Conservation (phyloP, 139 green algal genomes). For the Chlorella sp. region DNA sequence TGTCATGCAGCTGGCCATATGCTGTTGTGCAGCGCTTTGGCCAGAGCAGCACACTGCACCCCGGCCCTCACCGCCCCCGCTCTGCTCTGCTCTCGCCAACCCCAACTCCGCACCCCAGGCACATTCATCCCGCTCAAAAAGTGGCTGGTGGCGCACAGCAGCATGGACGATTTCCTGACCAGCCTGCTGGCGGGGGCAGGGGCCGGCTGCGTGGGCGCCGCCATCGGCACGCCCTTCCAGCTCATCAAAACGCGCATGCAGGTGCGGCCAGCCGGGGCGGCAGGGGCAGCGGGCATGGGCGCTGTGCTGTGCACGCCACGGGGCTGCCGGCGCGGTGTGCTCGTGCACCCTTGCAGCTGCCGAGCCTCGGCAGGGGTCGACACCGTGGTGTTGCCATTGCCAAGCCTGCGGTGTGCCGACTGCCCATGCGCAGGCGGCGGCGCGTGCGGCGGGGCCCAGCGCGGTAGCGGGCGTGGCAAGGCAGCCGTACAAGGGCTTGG, state of each 20-base stretch:
- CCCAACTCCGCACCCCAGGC: background rate
- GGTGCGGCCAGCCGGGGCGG: no score
- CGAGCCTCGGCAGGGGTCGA: no score
- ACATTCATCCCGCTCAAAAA: constrained; percentile 13
- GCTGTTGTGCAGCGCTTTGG: no score
- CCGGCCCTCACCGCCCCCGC: no score
- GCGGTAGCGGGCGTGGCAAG: background rate
- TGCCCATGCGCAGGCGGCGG: background rate
- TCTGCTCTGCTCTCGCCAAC: background rate
- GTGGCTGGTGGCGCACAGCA: constrained; percentile 6
- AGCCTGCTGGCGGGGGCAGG: constrained; percentile 21
- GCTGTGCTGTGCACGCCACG: no score
- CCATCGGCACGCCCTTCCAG: constrained; percentile 32
- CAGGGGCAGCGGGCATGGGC: no score
- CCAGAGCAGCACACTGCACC: no score
- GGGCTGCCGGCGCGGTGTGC: no score
- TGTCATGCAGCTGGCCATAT: background rate
- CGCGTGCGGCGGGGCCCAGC: background rate
- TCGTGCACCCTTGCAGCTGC: no score
- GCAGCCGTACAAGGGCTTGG: background rate
- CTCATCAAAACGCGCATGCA: constrained; percentile 35
- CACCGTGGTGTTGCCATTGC: no score
- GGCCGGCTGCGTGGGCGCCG: constrained; percentile 19
- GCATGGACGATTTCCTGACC: constrained; percentile 15
- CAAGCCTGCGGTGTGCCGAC: no score